Evolutionary conservation across 1,284 basidiomycete species (phyloP).

Genomic region (Wallemia mellicola): DNA sequence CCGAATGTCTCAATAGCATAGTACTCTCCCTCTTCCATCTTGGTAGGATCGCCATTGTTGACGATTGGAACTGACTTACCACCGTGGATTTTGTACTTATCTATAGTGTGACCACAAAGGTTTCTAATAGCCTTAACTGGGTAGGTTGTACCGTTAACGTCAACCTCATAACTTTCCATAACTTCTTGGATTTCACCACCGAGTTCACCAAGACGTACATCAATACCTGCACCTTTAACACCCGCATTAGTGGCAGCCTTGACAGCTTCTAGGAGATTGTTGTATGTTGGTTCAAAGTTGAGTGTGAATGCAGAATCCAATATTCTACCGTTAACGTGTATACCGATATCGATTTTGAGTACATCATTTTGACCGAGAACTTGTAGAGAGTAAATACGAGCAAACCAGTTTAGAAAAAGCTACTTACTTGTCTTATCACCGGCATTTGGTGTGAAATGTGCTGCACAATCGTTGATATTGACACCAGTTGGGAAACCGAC

Average conservation of each 20-base stretch:
- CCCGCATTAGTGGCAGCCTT: constrained; percentile 81
- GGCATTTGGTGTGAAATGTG: constrained; percentile 88
- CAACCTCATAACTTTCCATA: constrained; percentile 97
- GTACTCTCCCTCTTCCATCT: constrained; percentile 99
- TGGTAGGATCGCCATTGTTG: constrained; percentile 59
- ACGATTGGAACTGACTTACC: constrained; percentile 70
- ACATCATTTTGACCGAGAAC: constrained; percentile 62
- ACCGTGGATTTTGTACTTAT: constrained; percentile 61
- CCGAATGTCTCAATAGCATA: constrained; percentile 99
- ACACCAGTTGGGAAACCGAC: constrained; percentile 94
- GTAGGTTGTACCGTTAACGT: constrained; percentile 51
- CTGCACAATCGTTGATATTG: constrained; percentile 76
- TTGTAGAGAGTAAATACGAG: constrained; percentile 10
- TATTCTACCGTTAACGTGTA: constrained; percentile 84
- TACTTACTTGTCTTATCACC: constrained; percentile 55
- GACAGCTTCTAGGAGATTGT: constrained; percentile 66
- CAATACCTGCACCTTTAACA: constrained; percentile 83
- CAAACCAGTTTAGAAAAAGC: not conserved
- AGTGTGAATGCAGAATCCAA: constrained; percentile 88
- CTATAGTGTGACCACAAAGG: constrained; percentile 70
- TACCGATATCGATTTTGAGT: constrained; percentile 88
- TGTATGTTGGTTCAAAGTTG: constrained; percentile 61
- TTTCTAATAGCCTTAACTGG: constrained; percentile 78
- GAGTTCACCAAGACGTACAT: constrained; percentile 74
- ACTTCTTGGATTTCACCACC: constrained; percentile 84